A percentile compares a stretch with the other conserved stretches of the same genome.
These are phyloP conservation scores for Aspergillus sp. DNA, from an alignment of 2,329 filamentous ascomycete genomes.

Conservation along the genomic window DNA sequence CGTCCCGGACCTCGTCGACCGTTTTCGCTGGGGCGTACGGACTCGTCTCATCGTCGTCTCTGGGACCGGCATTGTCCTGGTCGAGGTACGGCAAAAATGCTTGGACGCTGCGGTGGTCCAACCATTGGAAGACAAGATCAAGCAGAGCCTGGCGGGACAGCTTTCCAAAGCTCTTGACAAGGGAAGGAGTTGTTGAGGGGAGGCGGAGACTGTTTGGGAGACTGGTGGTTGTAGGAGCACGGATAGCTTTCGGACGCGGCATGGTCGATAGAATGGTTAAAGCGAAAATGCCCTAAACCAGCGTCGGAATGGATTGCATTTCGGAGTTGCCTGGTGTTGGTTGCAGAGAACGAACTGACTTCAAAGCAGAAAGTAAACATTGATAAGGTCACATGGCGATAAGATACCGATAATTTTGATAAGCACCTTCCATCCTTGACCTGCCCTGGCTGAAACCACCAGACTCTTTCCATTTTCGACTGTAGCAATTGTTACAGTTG, in stretches of 20 bases:
- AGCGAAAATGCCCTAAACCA: neutral
- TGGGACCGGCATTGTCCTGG: conserved; percentile 38
- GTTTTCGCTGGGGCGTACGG: conserved; percentile 60
- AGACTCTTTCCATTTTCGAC: too few species aligned
- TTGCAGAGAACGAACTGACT: neutral
- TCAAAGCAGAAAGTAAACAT: conserved; percentile 3
- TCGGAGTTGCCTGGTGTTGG: neutral
- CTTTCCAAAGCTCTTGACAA: conserved; percentile 58
- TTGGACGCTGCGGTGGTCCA: conserved; percentile 55
- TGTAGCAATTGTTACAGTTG: too few species aligned
- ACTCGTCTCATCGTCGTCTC: conserved; percentile 53
- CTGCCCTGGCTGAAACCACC: conserved; percentile 1
- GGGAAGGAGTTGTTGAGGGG: conserved; percentile 53
- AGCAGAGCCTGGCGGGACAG: conserved; percentile 65
- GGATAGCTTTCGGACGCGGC: conserved; percentile 25
- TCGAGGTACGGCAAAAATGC: conserved; percentile 52
- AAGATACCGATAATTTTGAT: conserved; percentile 1
- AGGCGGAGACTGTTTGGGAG: conserved; percentile 64
- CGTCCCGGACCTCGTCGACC: conserved; percentile 55
- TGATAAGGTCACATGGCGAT: conserved; percentile 4
- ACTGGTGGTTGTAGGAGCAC: conserved; percentile 59
- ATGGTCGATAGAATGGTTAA: conserved; percentile 10
- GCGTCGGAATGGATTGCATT: too few species aligned
- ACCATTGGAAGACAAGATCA: conserved; percentile 66
- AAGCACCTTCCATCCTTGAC: neutral